phyloP scores from a whole-genome alignment of 106 monocot genomes.

The Narthecium ossifragum region DNA sequence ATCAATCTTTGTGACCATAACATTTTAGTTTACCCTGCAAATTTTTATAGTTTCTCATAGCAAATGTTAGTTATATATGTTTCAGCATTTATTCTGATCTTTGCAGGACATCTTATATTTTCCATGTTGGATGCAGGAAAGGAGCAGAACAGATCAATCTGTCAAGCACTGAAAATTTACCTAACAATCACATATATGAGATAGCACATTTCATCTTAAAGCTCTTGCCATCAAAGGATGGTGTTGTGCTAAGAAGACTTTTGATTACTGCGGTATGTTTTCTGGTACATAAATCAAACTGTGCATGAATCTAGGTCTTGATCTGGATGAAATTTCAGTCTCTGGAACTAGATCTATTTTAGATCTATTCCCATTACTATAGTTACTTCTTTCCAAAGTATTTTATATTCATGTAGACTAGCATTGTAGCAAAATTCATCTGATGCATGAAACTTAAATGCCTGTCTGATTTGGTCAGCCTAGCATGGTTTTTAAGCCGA shows the following conservation, averaged over 20 bases:
- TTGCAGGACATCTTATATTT: background rate
- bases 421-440: background rate
- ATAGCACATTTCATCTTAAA: constrained; percentile 32
- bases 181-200: constrained; percentile 13
- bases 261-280: constrained; percentile 61
- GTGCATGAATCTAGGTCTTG: too few species aligned
- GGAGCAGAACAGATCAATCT: background rate
- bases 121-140: constrained; percentile 23
- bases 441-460: background rate
- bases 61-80: constrained; percentile 1
- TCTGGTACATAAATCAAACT: background rate
- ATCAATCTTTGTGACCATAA: background rate
- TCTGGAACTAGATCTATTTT: background rate
- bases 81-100: background rate
- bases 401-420: background rate
- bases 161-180: background rate
- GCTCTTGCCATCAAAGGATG: constrained; percentile 71
- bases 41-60: background rate
- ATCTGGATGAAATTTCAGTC: background rate
- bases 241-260: constrained; percentile 72
- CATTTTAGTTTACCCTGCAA: too few species aligned
- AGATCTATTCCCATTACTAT: background rate
- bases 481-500: too few species aligned
- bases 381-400: background rate
- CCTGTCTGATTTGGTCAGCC: background rate